Base-by-base conservation (phyloP, 2,329 filamentous ascomycete species). In the Aspergillus quadricinctus region DNA sequence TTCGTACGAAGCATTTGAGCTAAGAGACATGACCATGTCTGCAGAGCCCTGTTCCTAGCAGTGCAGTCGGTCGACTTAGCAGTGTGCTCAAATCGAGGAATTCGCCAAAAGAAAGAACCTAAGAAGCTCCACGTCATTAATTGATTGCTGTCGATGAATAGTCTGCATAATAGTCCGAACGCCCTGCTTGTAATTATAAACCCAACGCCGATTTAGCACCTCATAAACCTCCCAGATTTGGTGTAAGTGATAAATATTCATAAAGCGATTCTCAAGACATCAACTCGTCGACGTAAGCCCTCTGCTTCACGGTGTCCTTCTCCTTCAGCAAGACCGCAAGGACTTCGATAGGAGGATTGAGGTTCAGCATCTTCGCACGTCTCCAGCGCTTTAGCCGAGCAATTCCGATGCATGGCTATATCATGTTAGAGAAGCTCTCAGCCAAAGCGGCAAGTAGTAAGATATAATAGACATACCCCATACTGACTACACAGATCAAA, bases 401-500 rank as follows among this genome's bases (percentile, higher is more conserved):
- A 52, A 93, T 90, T 7, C 94, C 94, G 53, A 96, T 88, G 69
- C 90, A 96, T 1, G 94, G 94, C 90, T 96, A 67, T 48, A 56
- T 23, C 45, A 53, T 43, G 40, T 50, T 61, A 61, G 64, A 59
- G 52, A 19, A 35, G 43, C 23, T 19, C 3, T n/a, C 29, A 7
- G 35, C 1, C 2, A 37, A 10, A 9, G 23, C 8, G 11, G n/a
- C 9, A 54, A 5, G 48, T 35, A 37, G 14, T 7, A 37, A 53
- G 41, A 8, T 48, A 50, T 27, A 35, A 49, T 14, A 53, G n/a
- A 85, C 89, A 78, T 84, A 96, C 92, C 55, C 94, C 94, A 72
- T 90, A 99, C 67, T 96, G 90, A 58, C 84, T 90, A 68, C 88
- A 94, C 63, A 96, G 88, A 72, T 99, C 94, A 75, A 94, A 99